Evolutionary conservation across 1,284 basidiomycete species (phyloP).

Genomic region (Hypsizygus ulmarius): DNA sequence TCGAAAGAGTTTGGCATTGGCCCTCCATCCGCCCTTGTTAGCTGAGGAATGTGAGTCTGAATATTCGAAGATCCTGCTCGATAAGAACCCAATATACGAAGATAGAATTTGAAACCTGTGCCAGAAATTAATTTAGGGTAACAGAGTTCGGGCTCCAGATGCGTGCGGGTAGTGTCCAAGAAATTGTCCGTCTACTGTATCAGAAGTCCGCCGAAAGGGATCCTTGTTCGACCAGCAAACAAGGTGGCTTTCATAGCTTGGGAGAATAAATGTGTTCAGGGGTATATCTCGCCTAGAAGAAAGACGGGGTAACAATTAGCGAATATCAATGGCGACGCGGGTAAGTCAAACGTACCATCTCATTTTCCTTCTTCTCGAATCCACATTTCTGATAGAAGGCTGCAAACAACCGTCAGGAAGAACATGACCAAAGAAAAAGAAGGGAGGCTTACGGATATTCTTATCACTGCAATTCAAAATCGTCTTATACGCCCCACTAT

Average conservation of each 20-base stretch:
- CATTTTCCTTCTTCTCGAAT: conserved; percentile 82
- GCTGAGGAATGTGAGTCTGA: too few relatives aligned
- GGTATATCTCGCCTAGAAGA: conserved; percentile 51
- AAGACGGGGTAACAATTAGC: neutral
- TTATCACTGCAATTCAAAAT: conserved; percentile 92
- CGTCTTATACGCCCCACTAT: conserved; percentile 87
- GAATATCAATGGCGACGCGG: neutral
- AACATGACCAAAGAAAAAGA: conserved; percentile 13
- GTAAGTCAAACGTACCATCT: conserved; percentile 63
- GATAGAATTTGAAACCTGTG: too few relatives aligned
- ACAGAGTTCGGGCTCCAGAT: too few relatives aligned
- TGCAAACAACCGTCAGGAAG: conserved; percentile 32
- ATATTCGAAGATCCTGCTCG: too few relatives aligned
- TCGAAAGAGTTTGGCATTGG: too few relatives aligned
- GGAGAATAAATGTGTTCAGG: conserved; percentile 40
- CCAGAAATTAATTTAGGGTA: too few relatives aligned
- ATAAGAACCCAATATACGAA: too few relatives aligned
- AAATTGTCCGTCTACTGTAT: too few relatives aligned
- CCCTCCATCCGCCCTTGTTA: too few relatives aligned
- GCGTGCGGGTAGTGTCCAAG: too few relatives aligned
- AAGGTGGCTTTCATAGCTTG: conserved; percentile 27
- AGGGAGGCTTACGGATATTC: conserved; percentile 78
- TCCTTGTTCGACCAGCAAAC: conserved; percentile 11
- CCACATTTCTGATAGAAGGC: conserved; percentile 98
- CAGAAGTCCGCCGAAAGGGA: too few relatives aligned